Evolutionary conservation across 345 rosid species (phyloP).

Genomic region (Erysimum cheiranthoides): DNA sequence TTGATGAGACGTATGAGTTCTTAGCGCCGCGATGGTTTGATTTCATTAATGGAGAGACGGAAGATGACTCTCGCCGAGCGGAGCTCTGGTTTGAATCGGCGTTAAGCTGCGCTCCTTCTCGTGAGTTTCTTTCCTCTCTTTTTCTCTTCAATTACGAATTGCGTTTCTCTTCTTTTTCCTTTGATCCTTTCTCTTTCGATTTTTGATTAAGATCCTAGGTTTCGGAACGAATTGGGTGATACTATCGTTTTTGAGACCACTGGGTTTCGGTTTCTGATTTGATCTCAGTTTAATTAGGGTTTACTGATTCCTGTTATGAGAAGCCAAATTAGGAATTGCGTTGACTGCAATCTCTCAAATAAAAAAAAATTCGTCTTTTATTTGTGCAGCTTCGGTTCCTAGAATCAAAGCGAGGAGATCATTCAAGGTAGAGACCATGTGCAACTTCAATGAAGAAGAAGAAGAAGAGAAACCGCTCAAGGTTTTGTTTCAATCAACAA

Average conservation of each 20-base stretch:
- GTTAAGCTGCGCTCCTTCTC: constrained; percentile 86
- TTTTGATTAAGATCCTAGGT: not conserved
- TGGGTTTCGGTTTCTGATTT: not conserved
- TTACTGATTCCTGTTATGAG: not conserved
- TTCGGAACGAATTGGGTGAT: constrained; percentile 11
- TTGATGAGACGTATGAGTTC: constrained; percentile 84
- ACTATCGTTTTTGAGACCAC: constrained; percentile 19
- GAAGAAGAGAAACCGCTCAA: constrained; percentile 48
- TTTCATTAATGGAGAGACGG: constrained; percentile 71
- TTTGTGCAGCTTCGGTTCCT: constrained; percentile 75
- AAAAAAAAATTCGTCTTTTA: not conserved
- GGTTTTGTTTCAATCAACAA: constrained; percentile 48
- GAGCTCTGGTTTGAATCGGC: constrained; percentile 90
- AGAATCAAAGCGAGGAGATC: constrained; percentile 81
- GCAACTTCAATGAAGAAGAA: constrained; percentile 79
- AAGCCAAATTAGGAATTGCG: constrained; percentile 15
- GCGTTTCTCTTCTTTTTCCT: not conserved
- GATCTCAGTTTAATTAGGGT: constrained; percentile 29
- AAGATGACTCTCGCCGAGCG: constrained; percentile 65
- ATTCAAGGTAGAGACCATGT: constrained; percentile 66
- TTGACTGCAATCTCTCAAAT: not conserved
- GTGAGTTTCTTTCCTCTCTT: constrained; percentile 53
- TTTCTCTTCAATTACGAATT: not conserved
- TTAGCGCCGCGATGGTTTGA: constrained; percentile 91
- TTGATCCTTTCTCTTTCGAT: not conserved